Base-by-base conservation (phyloP, 2,329 filamentous ascomycete genomes). In the Ascocoryne sarcoides region DNA sequence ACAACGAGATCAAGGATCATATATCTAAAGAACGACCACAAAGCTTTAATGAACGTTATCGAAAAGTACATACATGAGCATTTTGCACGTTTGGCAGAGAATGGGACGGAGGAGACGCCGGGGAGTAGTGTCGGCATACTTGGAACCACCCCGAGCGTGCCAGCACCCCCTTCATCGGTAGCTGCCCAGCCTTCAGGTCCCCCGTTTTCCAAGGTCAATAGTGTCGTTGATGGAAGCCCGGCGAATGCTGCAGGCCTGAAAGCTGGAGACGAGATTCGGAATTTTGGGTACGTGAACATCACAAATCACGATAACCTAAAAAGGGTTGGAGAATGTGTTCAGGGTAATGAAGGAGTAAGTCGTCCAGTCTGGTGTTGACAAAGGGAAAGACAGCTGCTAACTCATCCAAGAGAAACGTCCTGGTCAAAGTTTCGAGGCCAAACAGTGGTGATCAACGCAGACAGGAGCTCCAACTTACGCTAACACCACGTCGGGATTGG, bases 1-100 rank as follows among this genome's bases (percentile, higher is more conserved):
- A 95, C 87, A n/a, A 95, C 89, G 28, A 75, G 92, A 62, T 76
- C 89, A 19, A 80, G 85, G 45, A 95, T 98, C 52, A 92, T 96
- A 51, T 73, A 81, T 51, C 71, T 96, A 29, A 81, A 84, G 49
- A 96, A 95, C 59, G 92, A 98, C 63, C 90, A 95, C 67, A 95
- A 93, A 60, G 78, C 80, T 29, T 66, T 95, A 32, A 95, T 96
- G 88, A 65, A 66, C 43, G 69, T 73, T 43, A 82, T 96, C 52
- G 92, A 96, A 62, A 81, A 81, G 56, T 79, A 80, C 34, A 73
- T 98, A n/a, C 87, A 96, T 59, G 80, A 84, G 50, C 84, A 92
- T 59, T 95, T 96, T 60, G 88, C 87, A n/a, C 71, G 74, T 47
- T 69, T 76, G 46, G 65, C 67, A 18, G 65, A 71, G 39, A 62